phyloP scores from a whole-genome alignment of 106 monocot genomes.

The Phalaenopsis aphrodite region DNA sequence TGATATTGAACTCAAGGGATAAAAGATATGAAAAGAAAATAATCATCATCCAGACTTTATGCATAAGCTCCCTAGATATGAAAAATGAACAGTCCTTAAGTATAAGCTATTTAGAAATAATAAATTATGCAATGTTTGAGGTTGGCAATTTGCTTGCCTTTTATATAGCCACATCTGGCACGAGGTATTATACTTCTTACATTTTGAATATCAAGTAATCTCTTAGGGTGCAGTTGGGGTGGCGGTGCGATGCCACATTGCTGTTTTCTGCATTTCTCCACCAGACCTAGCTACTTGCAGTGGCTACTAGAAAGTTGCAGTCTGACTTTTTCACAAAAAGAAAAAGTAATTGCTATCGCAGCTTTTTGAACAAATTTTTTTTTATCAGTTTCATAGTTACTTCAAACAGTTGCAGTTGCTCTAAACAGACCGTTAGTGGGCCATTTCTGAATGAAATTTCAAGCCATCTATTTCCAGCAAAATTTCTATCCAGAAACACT shows the following conservation, averaged over 20 bases:
- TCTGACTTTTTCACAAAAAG: too few species aligned
- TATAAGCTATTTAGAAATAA: background rate
- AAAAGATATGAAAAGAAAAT: background rate
- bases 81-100: background rate
- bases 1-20: background rate
- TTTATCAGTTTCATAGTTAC: too few species aligned
- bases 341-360: too few species aligned
- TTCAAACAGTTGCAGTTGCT: too few species aligned
- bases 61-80: background rate
- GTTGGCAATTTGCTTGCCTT: background rate
- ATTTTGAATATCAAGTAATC: background rate
- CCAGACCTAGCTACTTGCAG: too few species aligned
- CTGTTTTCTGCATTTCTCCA: too few species aligned
- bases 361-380: too few species aligned
- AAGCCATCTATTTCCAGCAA: background rate
- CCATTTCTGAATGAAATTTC: background rate
- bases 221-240: background rate
- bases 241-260: too few species aligned
- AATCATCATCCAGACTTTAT: background rate
- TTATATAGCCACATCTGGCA: background rate
- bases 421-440: background rate
- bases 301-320: too few species aligned
- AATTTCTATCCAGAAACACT: background rate
- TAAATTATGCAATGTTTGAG: background rate
- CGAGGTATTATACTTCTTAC: background rate